phyloP scores from a whole-genome alignment of 2,329 filamentous ascomycete species.

The Phaeophleospora eucalypticola region DNA sequence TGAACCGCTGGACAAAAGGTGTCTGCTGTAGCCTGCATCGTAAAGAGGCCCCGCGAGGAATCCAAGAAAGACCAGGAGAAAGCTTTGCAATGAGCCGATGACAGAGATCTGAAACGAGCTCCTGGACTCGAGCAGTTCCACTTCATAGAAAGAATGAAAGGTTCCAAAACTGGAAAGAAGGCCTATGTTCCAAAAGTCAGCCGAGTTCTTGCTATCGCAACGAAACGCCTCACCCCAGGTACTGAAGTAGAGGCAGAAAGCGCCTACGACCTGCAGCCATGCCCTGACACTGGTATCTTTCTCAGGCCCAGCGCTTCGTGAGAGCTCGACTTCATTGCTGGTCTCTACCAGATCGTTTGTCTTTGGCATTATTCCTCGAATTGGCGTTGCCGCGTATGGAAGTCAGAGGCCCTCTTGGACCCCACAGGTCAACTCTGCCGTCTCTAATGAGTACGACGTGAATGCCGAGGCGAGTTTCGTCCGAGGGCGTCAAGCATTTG shows the following conservation, averaged over 20 bases:
- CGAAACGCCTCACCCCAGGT: neutral
- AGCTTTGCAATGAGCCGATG: conserved; percentile 43
- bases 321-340: too few relatives aligned
- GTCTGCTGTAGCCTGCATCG: conserved; percentile 8
- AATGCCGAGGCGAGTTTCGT: too few relatives aligned
- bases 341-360: too few relatives aligned
- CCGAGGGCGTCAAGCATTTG: too few relatives aligned
- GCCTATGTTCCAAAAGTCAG: conserved; percentile 4
- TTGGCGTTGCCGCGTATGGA: too few relatives aligned
- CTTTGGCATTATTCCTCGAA: too few relatives aligned
- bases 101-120: conserved; percentile 40
- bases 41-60: conserved; percentile 11
- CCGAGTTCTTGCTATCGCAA: neutral
- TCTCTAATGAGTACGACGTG: too few relatives aligned
- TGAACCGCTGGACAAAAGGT: conserved; percentile 27
- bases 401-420: too few relatives aligned
- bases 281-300: too few relatives aligned
- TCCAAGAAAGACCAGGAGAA: conserved; percentile 40
- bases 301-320: too few relatives aligned
- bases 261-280: neutral
- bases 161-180: conserved; percentile 42
- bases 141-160: conserved; percentile 44
- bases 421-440: too few relatives aligned
- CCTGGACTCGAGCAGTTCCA: conserved; percentile 31
- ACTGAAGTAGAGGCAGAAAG: neutral